Evolutionary conservation across 352 stramenopile species (phyloP), one percentile per base, ranked within the genome.

Genomic region (Phytophthora hybrid): DNA sequence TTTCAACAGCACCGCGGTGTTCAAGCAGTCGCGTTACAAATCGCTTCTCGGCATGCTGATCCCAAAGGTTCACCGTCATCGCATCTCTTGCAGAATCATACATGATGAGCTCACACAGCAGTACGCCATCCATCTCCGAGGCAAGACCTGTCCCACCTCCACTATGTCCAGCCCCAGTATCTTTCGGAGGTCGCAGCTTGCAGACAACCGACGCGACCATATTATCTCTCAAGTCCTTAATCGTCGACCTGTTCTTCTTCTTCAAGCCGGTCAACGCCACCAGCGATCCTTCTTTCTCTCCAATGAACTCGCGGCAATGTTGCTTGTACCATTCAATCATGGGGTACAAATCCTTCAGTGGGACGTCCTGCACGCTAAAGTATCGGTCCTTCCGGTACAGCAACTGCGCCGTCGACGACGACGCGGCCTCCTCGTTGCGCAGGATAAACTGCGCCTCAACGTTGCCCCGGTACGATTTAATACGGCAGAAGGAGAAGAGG

Each of bases 291-390:
- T 66, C 47, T 14, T 74, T 60, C 0, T 49, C 37, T 1, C 76
- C 52, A 19, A 80, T 44, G 63, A 91, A 80, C 56, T 83, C 69
- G 55, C 81, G 66, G 59, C 80, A 84, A 66, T 90, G 69, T 46
- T 82, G 70, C 31, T 90, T 89, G 68, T 90, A 88, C 81, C 83
- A 91, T 59, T 89, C 80, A 73, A 93, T 87, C 82, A 90, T 90
- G 1, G 79, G 76, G 59, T 88, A 93, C 16, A 91, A 39, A 37
- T 87, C 76, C 19, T 82, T 83, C 32, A 93, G 46, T 8, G 66
- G 74, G 6, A 87, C 81, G 29, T 87, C 80, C 49, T 76, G 75
- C 3, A 82, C 89, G 67, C 82, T 87, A 53, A 90, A 89, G 65
- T 89, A 92, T 6, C 77, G 72, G 39, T 84, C 81, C 7, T 80